A percentile compares a stretch with the other conserved stretches of the same genome.
Conservation (phyloP, 1,284 basidiomycete genomes). For the Lentinula novae-zelandiae region DNA sequence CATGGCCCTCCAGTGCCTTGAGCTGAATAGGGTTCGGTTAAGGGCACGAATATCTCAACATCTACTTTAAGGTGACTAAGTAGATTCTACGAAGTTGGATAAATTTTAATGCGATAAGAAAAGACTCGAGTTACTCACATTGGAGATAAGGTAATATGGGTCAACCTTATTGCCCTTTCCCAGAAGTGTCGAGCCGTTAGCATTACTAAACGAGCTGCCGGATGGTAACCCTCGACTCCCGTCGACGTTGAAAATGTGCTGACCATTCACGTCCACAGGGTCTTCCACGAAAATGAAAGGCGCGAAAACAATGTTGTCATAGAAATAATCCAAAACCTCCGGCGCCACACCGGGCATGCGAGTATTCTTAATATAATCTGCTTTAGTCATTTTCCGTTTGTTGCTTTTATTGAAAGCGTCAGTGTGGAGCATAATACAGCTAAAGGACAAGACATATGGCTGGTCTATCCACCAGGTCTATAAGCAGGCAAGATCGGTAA, state of each 20-base stretch:
- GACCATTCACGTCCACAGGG: constrained; percentile 65
- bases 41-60: constrained; percentile 60
- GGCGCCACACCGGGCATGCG: constrained; percentile 80
- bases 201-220: constrained; percentile 27
- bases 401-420: constrained; percentile 98
- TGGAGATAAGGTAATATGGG: constrained; percentile 87
- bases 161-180: constrained; percentile 74
- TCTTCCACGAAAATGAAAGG: constrained; percentile 97
- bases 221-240: constrained; percentile 31
- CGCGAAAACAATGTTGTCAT: constrained; percentile 93
- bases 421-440: constrained; percentile 98
- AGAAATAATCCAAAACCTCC: constrained; percentile 90
- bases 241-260: constrained; percentile 45
- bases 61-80: constrained; percentile 77
- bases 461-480: constrained; percentile 57
- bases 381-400: constrained; percentile 95
- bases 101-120: background rate
- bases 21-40: constrained; percentile 72
- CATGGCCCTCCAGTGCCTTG: constrained; percentile 69
- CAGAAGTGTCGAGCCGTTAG: constrained; percentile 33
- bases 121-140: constrained; percentile 41
- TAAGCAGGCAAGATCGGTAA: constrained; percentile 2
- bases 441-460: constrained; percentile 96
- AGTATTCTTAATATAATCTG: constrained; percentile 91
- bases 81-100: constrained; percentile 44